phyloP scores from a whole-genome alignment of 345 rosid species.

The Citrus unshiu region DNA sequence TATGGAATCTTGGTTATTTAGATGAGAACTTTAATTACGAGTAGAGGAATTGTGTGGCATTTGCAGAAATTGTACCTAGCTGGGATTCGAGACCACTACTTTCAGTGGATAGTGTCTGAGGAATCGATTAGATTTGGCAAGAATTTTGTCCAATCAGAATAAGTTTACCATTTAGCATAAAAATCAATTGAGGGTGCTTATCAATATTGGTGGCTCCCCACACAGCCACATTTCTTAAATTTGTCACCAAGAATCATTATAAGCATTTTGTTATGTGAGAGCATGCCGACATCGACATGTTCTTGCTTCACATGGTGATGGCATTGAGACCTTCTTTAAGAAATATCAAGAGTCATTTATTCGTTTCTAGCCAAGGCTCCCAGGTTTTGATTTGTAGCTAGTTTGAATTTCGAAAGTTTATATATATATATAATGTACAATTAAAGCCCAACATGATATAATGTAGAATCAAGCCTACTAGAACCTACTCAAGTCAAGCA shows the following conservation, averaged over 20 bases:
- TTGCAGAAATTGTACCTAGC: not conserved
- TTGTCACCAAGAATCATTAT: conserved; percentile 25
- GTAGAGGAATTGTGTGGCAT: not conserved
- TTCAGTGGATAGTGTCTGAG: not conserved
- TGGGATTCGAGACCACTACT: conserved; percentile 1
- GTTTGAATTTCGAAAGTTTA: not conserved
- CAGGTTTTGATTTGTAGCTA: not conserved
- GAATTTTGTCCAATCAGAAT: conserved; percentile 13
- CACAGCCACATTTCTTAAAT: not conserved
- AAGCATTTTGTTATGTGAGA: conserved; percentile 19
- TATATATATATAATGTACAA: too few species aligned
- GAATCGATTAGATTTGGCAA: conserved; percentile 4
- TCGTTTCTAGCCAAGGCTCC: not conserved
- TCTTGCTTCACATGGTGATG: conserved; percentile 19
- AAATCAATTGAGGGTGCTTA: not conserved
- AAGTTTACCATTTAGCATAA: not conserved
- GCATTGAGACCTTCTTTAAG: conserved; percentile 10
- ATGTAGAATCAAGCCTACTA: too few species aligned
- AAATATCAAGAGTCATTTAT: conserved; percentile 1
- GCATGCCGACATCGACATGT: conserved; percentile 18
- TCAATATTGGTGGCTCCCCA: conserved; percentile 16
- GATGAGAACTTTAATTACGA: not conserved
- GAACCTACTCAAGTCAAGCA: too few species aligned
- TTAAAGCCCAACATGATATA: too few species aligned
- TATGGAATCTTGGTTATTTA: not conserved